Conservation (phyloP, 2,329 filamentous ascomycete species). For the Chaetomium globosum region DNA sequence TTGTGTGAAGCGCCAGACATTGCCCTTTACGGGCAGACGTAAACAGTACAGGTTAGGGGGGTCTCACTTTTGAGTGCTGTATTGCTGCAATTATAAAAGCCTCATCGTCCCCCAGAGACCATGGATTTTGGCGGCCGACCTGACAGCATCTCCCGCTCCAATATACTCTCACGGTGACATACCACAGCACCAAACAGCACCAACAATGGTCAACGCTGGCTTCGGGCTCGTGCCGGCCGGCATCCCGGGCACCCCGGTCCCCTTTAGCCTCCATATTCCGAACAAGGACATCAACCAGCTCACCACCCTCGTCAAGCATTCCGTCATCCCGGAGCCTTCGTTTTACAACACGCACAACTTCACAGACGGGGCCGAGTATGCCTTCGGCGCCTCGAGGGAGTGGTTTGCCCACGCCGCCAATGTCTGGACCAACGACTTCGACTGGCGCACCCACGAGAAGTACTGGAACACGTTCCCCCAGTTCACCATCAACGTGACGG, state of each 20-base stretch:
- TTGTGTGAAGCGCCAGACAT: too few relatives aligned
- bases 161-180: not conserved
- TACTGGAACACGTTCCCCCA: slow-evolving; percentile 32
- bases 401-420: slow-evolving; percentile 24
- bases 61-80: not conserved
- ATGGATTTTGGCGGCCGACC: not conserved
- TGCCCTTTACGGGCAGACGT: too few relatives aligned
- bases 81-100: not conserved
- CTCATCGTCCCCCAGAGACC: not conserved
- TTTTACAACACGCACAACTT: slow-evolving; percentile 29
- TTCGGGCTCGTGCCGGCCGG: slow-evolving; percentile 21
- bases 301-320: slow-evolving; percentile 20
- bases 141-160: not conserved
- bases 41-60: not conserved
- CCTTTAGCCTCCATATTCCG: slow-evolving; percentile 25
- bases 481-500: slow-evolving; percentile 30
- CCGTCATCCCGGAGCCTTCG: slow-evolving; percentile 20
- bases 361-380: slow-evolving; percentile 15
- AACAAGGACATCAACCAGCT: slow-evolving; percentile 23
- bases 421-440: slow-evolving; percentile 26
- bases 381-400: slow-evolving; percentile 27
- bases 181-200: not conserved
- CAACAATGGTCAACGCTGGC: slow-evolving; percentile 11
- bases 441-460: slow-evolving; percentile 30
- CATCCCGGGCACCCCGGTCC: slow-evolving; percentile 24